Percentiles rank a stretch among this genome's conserved stretches.
Evolutionary conservation across 2,329 filamentous ascomycete species (phyloP).

Genomic region (Penicillium frequentans): DNA sequence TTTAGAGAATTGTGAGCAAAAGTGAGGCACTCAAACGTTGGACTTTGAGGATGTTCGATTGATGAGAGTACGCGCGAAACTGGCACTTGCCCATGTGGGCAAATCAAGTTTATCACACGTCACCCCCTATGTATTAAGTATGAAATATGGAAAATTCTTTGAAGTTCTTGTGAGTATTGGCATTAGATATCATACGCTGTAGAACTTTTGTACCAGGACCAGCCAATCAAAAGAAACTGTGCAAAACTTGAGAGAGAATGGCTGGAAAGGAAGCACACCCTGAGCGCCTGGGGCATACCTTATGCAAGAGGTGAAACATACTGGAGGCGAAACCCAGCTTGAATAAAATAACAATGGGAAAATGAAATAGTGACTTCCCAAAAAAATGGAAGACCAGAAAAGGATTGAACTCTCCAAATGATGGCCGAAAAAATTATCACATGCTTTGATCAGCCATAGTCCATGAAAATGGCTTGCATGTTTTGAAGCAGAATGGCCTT

Average conservation of each 20-base stretch:
- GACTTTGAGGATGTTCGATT: too few species aligned
- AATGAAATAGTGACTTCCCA: neutral
- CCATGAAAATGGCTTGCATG: neutral
- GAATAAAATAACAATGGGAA: neutral
- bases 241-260: slow-evolving; percentile 7
- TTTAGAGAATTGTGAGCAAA: too few species aligned
- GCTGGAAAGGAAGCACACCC: slow-evolving; percentile 10
- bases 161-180: neutral
- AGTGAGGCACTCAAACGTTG: too few species aligned
- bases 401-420: neutral
- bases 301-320: slow-evolving; percentile 16
- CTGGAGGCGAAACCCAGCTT: neutral
- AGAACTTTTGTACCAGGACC: slow-evolving; percentile 20
- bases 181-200: slow-evolving; percentile 12
- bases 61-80: too few species aligned
- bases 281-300: slow-evolving; percentile 20
- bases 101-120: too few species aligned
- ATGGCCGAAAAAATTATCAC: neutral
- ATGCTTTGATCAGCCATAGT: neutral
- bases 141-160: neutral
- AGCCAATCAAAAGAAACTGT: slow-evolving; percentile 14
- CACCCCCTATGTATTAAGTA: too few species aligned
- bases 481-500: neutral
- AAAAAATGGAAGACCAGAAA: neutral
- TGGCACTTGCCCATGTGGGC: too few species aligned